phyloP scores from a whole-genome alignment of 2,329 filamentous ascomycete species.

The Ophiostoma tasmaniense region DNA sequence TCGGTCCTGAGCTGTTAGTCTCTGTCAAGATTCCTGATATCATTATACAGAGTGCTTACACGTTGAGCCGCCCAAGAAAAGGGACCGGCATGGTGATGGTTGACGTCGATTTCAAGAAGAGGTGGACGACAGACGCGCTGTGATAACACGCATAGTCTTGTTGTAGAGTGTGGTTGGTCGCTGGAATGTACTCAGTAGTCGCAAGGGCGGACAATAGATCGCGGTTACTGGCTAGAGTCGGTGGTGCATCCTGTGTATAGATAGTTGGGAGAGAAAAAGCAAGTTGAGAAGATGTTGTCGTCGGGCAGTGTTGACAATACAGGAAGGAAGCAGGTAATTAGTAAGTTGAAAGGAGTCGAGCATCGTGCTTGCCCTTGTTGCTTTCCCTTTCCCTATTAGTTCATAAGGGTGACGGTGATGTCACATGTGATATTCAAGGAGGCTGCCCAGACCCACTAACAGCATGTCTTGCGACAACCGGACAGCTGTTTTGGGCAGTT shows the following conservation, averaged over 20 bases:
- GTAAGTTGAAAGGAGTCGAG: not conserved
- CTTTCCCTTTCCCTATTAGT: not conserved
- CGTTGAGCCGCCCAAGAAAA: conserved; percentile 44
- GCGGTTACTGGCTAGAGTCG: not conserved
- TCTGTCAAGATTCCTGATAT: too few species aligned
- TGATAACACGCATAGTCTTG: not conserved
- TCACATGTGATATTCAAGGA: conserved; percentile 6
- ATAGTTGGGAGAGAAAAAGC: not conserved
- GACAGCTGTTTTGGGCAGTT: not conserved
- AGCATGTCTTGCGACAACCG: not conserved
- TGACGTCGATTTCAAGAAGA: not conserved
- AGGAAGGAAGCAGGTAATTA: not conserved
- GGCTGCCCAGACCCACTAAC: conserved; percentile 1
- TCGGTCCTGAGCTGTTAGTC: conserved; percentile 51
- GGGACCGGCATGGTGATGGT: conserved; percentile 40
- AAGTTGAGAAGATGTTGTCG: not conserved
- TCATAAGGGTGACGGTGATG: not conserved
- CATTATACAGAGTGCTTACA: conserved; percentile 31
- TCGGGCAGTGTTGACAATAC: not conserved
- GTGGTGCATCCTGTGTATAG: not conserved
- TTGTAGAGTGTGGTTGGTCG: not conserved
- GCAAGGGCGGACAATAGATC: not conserved
- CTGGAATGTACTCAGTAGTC: not conserved
- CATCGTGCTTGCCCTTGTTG: not conserved
- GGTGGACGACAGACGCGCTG: not conserved